Evolutionary conservation across 2,329 filamentous ascomycete species (phyloP), one percentile per base, ranked within the genome.

Genomic region (Diaporthe citrichinensis): DNA sequence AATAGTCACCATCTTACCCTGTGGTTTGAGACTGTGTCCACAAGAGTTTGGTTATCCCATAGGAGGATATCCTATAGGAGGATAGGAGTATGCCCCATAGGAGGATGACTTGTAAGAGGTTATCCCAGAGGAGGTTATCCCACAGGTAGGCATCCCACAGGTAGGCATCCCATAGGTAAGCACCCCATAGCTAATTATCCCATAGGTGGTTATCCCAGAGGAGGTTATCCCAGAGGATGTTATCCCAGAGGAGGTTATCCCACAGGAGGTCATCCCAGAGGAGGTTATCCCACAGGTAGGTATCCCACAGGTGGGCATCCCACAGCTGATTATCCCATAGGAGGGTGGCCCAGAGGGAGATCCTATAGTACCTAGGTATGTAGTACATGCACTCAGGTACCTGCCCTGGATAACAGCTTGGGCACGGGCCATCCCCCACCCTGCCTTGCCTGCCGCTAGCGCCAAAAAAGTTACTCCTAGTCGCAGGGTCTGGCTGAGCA

Each of bases 401-500:
- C 57, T 59, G 57, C 23, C 34, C 10, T 44, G 17, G 17, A 7
- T 14, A 31, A 44, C 17, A 53, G 65, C 31, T 53, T 28, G 65
- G 49, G 65, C 65, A 69, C 65, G 65, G 65, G 49, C 65, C 65
- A 69, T 55, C 3, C n/a, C 34, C 46, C 9, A 15, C 51, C 44
- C 31, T 23, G 10, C 1, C 8, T 3, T 68, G 62, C 62, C 62
- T 68, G 62, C 62, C 62, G 46, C 62, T 44, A 46, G 23, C 14
- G 14, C 31, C 31, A 68, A 69, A 41, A 55, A 55, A 68, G 65
- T 69, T 55, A 69, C n/a, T 39, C 49, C 36, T 55, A 28, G 34
- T 53, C 14, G 49, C 46, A 73, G 71, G 62, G 61, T 74, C 62
- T 69, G 31, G 53, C 20, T 20, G 28, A 36, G 46, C 71, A 51